Conservation (phyloP, 768 basidiomycete species). For the Russula griseocarnosa region DNA sequence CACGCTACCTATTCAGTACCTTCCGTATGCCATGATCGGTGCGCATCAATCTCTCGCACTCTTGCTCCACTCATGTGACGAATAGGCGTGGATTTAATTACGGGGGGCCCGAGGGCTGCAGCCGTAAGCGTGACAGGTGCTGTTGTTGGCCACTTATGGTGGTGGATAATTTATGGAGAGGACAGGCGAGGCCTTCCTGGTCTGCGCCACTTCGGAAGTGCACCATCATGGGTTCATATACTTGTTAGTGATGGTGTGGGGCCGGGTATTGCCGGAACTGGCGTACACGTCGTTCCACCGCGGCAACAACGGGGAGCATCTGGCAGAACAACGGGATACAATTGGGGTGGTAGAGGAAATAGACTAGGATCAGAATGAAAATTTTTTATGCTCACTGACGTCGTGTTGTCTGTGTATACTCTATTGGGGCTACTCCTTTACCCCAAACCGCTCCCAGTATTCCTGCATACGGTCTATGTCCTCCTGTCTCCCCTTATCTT, state of each 20-base stretch:
- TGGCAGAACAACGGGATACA: slow-evolving; percentile 36
- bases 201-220: slow-evolving; percentile 42
- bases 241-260: slow-evolving; percentile 35
- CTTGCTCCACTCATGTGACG: not conserved
- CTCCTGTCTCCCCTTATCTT: slow-evolving; percentile 58
- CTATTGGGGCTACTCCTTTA: slow-evolving; percentile 40
- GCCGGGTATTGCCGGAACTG: slow-evolving; percentile 37
- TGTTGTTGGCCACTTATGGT: slow-evolving; percentile 77
- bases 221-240: slow-evolving; percentile 24
- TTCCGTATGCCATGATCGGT: slow-evolving; percentile 68
- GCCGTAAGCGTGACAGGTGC: slow-evolving; percentile 61
- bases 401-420: not conserved
- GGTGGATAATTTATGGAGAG: slow-evolving; percentile 60
- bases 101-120: slow-evolving; percentile 54
- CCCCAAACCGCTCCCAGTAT: slow-evolving; percentile 72
- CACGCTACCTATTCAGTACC: slow-evolving; percentile 64
- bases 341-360: slow-evolving; percentile 52
- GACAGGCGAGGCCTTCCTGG: slow-evolving; percentile 60
- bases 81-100: slow-evolving; percentile 56
- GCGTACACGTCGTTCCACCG: slow-evolving; percentile 59
- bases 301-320: slow-evolving; percentile 35
- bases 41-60: not conserved
- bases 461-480: slow-evolving; percentile 68
- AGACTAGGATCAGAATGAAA: slow-evolving; percentile 41
- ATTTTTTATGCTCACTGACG: not conserved